Percentiles rank a stretch among this genome's conserved stretches.
Conservation (phyloP, 441 rosid species). For the Melastoma candidum region DNA sequence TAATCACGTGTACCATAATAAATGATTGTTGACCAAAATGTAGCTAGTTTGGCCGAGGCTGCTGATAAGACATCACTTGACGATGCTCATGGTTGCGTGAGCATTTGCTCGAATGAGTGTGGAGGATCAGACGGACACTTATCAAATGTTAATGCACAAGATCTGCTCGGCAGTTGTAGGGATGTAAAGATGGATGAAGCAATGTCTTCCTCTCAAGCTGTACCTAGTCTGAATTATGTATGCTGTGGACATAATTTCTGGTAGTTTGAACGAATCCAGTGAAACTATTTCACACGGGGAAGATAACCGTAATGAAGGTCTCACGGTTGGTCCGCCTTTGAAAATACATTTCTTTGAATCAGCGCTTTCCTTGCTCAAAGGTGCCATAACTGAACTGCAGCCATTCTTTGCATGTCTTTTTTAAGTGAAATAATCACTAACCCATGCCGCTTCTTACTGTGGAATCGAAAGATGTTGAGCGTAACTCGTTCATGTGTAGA, state of each 20-base stretch:
- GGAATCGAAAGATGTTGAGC: not conserved
- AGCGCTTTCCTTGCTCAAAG: slow-evolving; percentile 61
- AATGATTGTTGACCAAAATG: not conserved
- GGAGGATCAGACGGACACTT: slow-evolving; percentile 15
- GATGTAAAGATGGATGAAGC: slow-evolving; percentile 21
- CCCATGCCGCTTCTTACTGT: slow-evolving; percentile 1
- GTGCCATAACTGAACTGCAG: slow-evolving; percentile 21
- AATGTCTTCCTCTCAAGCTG: slow-evolving; percentile 23
- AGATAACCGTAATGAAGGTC: too few relatives aligned
- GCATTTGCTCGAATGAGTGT: slow-evolving; percentile 11
- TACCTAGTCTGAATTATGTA: slow-evolving; percentile 11
- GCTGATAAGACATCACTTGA: slow-evolving; percentile 14
- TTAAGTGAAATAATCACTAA: not conserved
- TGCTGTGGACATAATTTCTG: slow-evolving; percentile 18
- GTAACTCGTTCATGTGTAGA: slow-evolving; percentile 25
- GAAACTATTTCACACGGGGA: not conserved
- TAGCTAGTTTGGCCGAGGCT: not conserved
- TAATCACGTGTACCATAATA: not conserved
- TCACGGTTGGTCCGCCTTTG: too few relatives aligned
- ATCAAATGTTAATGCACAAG: slow-evolving; percentile 26
- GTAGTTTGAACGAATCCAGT: slow-evolving; percentile 22
- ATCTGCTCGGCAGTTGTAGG: slow-evolving; percentile 20
- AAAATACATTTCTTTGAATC: too few relatives aligned
- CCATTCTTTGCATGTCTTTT: slow-evolving; percentile 8
- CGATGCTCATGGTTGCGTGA: slow-evolving; percentile 13